These are phyloP conservation scores for Erysimum cheiri DNA, from an alignment of 441 rosid genomes.

Conservation along the genomic window DNA sequence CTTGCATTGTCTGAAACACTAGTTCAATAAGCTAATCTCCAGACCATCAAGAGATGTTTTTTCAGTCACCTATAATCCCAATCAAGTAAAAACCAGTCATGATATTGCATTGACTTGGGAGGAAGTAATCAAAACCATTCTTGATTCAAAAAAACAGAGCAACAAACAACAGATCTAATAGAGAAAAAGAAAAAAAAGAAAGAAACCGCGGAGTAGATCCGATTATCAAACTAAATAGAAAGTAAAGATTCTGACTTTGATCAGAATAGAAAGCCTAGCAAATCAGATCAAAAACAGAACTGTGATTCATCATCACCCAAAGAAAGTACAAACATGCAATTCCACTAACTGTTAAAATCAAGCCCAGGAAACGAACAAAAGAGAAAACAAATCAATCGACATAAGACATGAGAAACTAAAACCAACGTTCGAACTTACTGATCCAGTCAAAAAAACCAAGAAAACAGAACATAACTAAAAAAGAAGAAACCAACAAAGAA, in stretches of 20 bases:
- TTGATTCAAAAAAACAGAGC: conserved; percentile 20
- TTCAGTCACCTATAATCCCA: conserved; percentile 15
- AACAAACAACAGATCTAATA: conserved; percentile 37
- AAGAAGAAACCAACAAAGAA: conserved; percentile 25
- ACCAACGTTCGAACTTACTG: not conserved
- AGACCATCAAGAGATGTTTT: not conserved
- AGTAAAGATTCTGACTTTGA: conserved; percentile 26
- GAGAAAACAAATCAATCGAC: not conserved
- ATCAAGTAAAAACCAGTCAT: conserved; percentile 8
- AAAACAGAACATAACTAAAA: conserved; percentile 18
- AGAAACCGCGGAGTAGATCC: conserved; percentile 11
- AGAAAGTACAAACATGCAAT: conserved; percentile 36
- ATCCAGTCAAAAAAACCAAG: conserved; percentile 7
- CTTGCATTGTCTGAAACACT: conserved; percentile 38
- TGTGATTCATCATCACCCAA: conserved; percentile 10
- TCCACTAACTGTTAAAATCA: not conserved
- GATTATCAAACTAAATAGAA: not conserved
- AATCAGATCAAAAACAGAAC: not conserved
- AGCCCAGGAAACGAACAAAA: not conserved
- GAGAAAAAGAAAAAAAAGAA: not conserved
- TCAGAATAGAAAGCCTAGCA: not conserved
- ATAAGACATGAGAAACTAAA: not conserved
- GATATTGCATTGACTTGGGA: not conserved
- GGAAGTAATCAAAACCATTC: conserved; percentile 16
- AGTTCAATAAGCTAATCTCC: conserved; percentile 11